Base-by-base conservation (phyloP, 192 early-diverging fungal genomes). In the Backusella mclennaniae region DNA sequence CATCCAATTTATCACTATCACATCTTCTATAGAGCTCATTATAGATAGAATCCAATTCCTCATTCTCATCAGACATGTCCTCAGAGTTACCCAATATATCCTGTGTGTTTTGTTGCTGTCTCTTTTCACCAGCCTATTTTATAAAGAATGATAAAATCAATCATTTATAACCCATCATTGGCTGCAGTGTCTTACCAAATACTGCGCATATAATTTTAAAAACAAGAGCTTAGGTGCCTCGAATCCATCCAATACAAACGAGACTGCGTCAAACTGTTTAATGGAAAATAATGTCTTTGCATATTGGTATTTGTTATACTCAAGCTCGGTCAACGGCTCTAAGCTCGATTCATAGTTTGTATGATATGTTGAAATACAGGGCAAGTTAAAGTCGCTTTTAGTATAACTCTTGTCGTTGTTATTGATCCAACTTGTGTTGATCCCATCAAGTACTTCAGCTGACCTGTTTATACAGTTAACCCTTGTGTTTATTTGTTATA, bases 121-220 rank as follows among this genome's bases (percentile, higher is more conserved):
- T 80, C 72, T 89, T 89, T 73, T 91, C 89, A 12, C 89, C 89
- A 33, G 82, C 85, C 76, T 75, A 41, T 39, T 23, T 29, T 41
- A 69, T 11, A 39, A 12, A 12, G 38, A 3, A 12, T 12, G 38
- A 39, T 12, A 39, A 33, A 33, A 33, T 33, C 33, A 33, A 33
- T 33, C 33, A 39, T 12, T 11, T 39, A 39, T 3, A 39, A 39
- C 8, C 11, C 7, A 39, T 39, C 38, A 12, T 39, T 33, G 3
- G 38, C n/a, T 39, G 14, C 0, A 38, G 26, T 12, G 7, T 46
- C 85, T 79, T 86, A 88, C 91, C 70, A 97, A 81, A 78, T 88
- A 96, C 78, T 83, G 89, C 14, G 94, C 81, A 78, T 98, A 98
- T 19, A 95, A 80, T 75, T 90, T 81, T n/a, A 97, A 80, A 82